Base-by-base conservation (phyloP, 495 filamentous ascomycete species). In the Pyronema omphalodes region DNA sequence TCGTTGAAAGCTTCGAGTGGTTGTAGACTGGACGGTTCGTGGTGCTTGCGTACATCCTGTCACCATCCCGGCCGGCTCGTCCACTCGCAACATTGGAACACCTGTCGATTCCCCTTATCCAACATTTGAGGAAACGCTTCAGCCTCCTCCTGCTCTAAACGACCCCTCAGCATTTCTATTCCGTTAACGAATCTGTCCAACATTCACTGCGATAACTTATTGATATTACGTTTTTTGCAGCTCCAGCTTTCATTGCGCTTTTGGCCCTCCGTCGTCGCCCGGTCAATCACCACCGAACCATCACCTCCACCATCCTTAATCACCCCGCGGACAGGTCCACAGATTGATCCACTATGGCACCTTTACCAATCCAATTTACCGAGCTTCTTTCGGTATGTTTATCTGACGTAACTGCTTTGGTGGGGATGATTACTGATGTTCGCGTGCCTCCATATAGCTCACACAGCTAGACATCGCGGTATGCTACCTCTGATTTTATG, bases 301-400 rank as follows among this genome's bases (percentile, higher is more conserved):
- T 58, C 60, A 62, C 54, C 60, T 53, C 48, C 52, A 53, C 46
- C 57, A 56, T 65, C 58, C 58, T 65, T 37, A 12, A 60, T 52
- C 18, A 34, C 37, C 40, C 45, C 53, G 39, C 56, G 57, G 44
- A 47, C 44, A 33, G 50, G 36, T 23, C 19, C 18, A 43, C 36
- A 52, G 15, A 12, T 14, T 52, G 18, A 52, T 40, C 71, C 73
- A 75, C 73, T 69, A 83, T 76, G 79, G 81, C 80, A 75, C 76
- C 78, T 64, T 63, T 94, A 61, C 88, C 88, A 60, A 95, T 95
- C 74, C 86, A 86, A 71, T 95, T 95, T 69, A 85, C 82, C 68
- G 88, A 95, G 78, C 76, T 93, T 65, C 73, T 93, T 83, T 93
- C 76, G 67, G 74, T 68, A 54, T 55, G 54, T 54, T 52, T 37